These are phyloP conservation scores for Russula sp. DNA, from an alignment of 768 basidiomycete genomes.

Conservation along the genomic window DNA sequence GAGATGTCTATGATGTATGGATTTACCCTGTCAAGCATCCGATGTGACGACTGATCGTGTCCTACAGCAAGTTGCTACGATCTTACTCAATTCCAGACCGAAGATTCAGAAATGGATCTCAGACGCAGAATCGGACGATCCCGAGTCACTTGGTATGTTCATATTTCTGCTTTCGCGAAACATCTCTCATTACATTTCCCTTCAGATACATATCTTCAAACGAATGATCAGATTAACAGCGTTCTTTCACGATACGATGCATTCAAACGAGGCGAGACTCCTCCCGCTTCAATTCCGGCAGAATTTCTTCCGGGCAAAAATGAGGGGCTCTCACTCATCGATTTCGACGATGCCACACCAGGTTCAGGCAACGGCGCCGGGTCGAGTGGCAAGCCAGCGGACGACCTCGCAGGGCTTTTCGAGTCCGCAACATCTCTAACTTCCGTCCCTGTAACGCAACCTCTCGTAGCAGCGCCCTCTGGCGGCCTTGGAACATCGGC, in stretches of 20 bases:
- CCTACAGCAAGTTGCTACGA: constrained; percentile 80
- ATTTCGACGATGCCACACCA: constrained; percentile 59
- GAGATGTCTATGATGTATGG: constrained; percentile 89
- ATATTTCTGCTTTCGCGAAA: constrained; percentile 1
- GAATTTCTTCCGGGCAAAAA: constrained; percentile 46
- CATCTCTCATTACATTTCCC: constrained; percentile 5
- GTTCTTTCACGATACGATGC: constrained; percentile 88
- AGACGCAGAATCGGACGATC: constrained; percentile 85
- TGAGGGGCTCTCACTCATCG: constrained; percentile 58
- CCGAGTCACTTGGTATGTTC: constrained; percentile 75
- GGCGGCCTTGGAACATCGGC: constrained; percentile 9
- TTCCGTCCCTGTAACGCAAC: not conserved
- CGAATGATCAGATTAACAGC: constrained; percentile 97
- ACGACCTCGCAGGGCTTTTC: constrained; percentile 68
- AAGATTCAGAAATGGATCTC: constrained; percentile 98
- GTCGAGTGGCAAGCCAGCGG: constrained; percentile 35
- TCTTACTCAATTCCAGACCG: constrained; percentile 78
- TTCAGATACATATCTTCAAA: constrained; percentile 86
- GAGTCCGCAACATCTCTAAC: constrained; percentile 33
- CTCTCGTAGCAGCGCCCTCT: constrained; percentile 4
- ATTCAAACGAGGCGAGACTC: constrained; percentile 88
- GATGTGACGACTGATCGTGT: constrained; percentile 13
- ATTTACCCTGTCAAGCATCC: constrained; percentile 19
- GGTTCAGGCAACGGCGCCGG: constrained; percentile 31
- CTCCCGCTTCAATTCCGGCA: constrained; percentile 59